Base-by-base conservation (phyloP, 1,284 basidiomycete genomes). In the Somion occarium region DNA sequence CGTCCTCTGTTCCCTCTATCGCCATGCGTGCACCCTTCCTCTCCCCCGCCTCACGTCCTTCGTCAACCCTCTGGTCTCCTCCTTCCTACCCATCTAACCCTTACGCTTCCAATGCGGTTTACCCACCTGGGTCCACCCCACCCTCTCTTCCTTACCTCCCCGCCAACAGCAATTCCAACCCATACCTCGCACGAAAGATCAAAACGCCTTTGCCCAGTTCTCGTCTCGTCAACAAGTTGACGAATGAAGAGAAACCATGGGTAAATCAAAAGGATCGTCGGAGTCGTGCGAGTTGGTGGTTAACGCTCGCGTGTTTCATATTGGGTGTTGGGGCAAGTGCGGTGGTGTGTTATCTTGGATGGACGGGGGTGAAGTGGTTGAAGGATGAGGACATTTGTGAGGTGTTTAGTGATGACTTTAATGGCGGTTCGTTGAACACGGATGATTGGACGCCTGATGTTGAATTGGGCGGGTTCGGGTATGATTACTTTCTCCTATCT, bases 391-490 rank as follows among this genome's bases (percentile, higher is more conserved):
- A 80, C 13, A 65, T 88, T 22, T 91, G 90, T 63, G 60, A 81
- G 15, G 83, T 89, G 7, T 67, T 91, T 54, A 72, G 83, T 22
- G 89, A 93, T 49, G 67, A 85, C 53, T 93, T 92, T 24, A 50
- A 49, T 38, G 44, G 45, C 57, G 72, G 76, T 50, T 68, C 65
- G 43, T 66, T 79, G 48, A 71, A 76, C 51, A 73, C 72, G 4
- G 73, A 72, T 51, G 77, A 71, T 27, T 92, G 88, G 79, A 69
- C 73, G 44, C 71, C 78, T 22, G 88, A 92, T 58, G 79, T 87
- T 38, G 78, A 83, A 61, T 75, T 90, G 57, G 82, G 86, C 51
- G 90, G 90, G 0, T 91, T 82, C 61, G 87, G 86, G 75, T 83
- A 55, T 59, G 80, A 59, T 45, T 48, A 37, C 24, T 34, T 12